Evolutionary conservation across 805 yeast species (phyloP).

Genomic region (Kazachstania africana): DNA sequence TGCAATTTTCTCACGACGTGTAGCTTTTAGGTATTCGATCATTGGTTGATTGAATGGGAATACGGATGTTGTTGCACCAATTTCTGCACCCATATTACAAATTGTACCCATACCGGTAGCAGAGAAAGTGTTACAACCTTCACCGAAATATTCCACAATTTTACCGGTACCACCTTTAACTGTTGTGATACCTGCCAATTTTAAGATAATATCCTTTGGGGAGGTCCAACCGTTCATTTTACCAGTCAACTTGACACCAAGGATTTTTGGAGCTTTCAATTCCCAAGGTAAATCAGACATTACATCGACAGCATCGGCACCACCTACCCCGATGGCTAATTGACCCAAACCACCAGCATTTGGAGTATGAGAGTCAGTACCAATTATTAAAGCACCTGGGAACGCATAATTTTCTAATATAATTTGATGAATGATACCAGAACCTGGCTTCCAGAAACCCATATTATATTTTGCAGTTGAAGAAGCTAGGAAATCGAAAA

Average conservation of each 20-base stretch:
- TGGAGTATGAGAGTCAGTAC: constrained; percentile 97
- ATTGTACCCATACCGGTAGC: constrained; percentile 99
- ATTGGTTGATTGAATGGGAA: constrained; percentile 93
- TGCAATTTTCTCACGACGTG: constrained; percentile 76
- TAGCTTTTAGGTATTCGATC: constrained; percentile 76
- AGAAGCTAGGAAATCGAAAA: constrained; percentile 77
- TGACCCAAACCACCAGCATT: constrained; percentile 98
- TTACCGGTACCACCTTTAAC: constrained; percentile 98
- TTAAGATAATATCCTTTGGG: constrained; percentile 90
- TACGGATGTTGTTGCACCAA: constrained; percentile 95
- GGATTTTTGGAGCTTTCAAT: constrained; percentile 89
- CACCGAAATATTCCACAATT: constrained; percentile 93
- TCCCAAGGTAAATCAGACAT: constrained; percentile 95
- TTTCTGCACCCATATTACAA: constrained; percentile 99
- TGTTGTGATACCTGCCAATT: constrained; percentile 86
- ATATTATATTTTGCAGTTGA: constrained; percentile 93
- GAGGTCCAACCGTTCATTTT: constrained; percentile 90
- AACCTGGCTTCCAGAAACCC: constrained; percentile 98
- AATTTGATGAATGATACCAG: constrained; percentile 96
- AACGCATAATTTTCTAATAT: constrained; percentile 92
- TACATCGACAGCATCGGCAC: constrained; percentile 98
- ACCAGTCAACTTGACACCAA: constrained; percentile 93
- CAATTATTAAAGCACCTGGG: constrained; percentile 94
- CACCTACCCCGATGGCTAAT: constrained; percentile 97
- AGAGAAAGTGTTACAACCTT: constrained; percentile 82